These are phyloP conservation scores for Thalassiosira profunda DNA, from an alignment of 108 stramenopile genomes.

Conservation along the genomic window DNA sequence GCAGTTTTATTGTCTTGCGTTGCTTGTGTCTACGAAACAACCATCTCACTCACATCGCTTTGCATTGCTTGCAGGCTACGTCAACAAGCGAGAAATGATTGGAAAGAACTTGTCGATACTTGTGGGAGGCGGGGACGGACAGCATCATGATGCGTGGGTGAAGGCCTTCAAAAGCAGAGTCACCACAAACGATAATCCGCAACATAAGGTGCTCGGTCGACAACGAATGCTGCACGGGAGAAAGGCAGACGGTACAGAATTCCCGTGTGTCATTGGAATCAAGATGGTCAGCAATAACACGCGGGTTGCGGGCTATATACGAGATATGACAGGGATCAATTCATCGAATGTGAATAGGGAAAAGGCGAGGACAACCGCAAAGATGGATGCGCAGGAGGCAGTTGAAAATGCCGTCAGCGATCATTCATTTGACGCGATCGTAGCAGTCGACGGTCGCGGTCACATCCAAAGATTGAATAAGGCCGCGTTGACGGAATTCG, in stretches of 20 bases:
- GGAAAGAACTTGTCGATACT: slow-evolving; percentile 10
- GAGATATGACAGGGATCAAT: slow-evolving; percentile 20
- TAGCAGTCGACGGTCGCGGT: slow-evolving; percentile 6
- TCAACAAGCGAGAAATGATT: slow-evolving; percentile 4
- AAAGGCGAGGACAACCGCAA: background rate
- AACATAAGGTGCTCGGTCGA: background rate
- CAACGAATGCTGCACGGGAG: slow-evolving; percentile 10
- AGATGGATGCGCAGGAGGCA: background rate
- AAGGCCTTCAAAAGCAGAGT: slow-evolving; percentile 1
- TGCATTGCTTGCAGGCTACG: no score
- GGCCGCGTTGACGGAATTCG: slow-evolving; percentile 5
- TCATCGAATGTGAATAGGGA: background rate
- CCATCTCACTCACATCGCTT: no score
- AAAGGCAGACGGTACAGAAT: slow-evolving; percentile 9
- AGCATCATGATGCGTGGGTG: slow-evolving; percentile 10
- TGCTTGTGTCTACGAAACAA: no score
- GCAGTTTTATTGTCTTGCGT: no score
- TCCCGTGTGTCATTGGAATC: slow-evolving; percentile 15
- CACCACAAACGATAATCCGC: background rate
- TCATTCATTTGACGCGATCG: slow-evolving; percentile 16
- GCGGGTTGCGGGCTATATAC: slow-evolving; percentile 18
- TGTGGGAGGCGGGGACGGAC: slow-evolving; percentile 8
- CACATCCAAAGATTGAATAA: slow-evolving; percentile 7
- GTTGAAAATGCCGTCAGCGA: slow-evolving; percentile 4
- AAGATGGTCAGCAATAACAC: slow-evolving; percentile 8